phyloP scores from a whole-genome alignment of 352 stramenopile species.

The Phytophthora aleatoria region DNA sequence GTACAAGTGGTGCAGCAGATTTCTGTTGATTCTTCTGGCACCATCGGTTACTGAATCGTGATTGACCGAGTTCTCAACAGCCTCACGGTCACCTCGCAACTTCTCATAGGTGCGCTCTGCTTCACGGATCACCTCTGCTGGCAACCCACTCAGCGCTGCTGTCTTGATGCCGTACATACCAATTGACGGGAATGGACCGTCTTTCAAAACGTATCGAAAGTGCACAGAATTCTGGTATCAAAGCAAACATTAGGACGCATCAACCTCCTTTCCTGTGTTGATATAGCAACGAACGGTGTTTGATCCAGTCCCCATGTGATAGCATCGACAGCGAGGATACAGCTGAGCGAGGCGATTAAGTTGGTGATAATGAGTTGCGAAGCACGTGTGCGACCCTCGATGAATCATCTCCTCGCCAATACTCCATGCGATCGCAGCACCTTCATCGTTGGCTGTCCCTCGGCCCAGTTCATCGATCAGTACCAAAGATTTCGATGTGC shows the following conservation, averaged over 20 bases:
- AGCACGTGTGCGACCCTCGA: constrained; percentile 78
- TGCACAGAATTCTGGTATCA: constrained; percentile 48
- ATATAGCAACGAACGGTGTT: constrained; percentile 42
- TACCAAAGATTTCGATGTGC: constrained; percentile 74
- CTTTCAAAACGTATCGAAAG: constrained; percentile 71
- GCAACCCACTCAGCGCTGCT: constrained; percentile 75
- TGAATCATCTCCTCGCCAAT: constrained; percentile 84
- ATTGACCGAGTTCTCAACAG: constrained; percentile 12
- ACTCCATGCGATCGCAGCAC: constrained; percentile 89
- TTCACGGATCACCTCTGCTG: constrained; percentile 59
- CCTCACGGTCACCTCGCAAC: constrained; percentile 29
- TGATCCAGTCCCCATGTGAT: constrained; percentile 62
- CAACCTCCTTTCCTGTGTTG: not conserved
- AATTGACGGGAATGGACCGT: constrained; percentile 59
- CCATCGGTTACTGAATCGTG: constrained; percentile 13
- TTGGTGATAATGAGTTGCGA: constrained; percentile 91
- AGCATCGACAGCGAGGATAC: constrained; percentile 72
- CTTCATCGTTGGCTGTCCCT: constrained; percentile 90
- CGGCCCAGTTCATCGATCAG: constrained; percentile 92
- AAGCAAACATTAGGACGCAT: constrained; percentile 2
- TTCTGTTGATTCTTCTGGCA: constrained; percentile 40
- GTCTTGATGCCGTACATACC: constrained; percentile 87
- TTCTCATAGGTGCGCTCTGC: constrained; percentile 54
- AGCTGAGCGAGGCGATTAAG: constrained; percentile 66
- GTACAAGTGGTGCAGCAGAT: constrained; percentile 76